Percentiles rank a stretch among this genome's conserved stretches.
Conservation (phyloP, 1,139 yeast species). For the Candida tropicalis region DNA sequence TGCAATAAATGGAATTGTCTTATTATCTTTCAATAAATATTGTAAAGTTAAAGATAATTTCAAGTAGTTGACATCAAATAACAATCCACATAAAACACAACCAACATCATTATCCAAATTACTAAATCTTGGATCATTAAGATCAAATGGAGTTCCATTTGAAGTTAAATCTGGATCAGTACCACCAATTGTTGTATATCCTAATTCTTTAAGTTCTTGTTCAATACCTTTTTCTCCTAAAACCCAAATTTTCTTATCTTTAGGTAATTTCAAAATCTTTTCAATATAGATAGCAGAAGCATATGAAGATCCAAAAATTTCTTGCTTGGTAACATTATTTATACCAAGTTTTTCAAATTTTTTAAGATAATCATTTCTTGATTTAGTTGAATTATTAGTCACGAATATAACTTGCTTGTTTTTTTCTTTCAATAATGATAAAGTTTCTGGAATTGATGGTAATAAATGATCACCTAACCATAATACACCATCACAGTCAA, state of each 20-base stretch:
- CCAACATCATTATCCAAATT: slow-evolving; percentile 74
- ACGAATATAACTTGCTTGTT: slow-evolving; percentile 79
- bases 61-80: slow-evolving; percentile 73
- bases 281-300: slow-evolving; percentile 87
- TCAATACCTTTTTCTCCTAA: slow-evolving; percentile 51
- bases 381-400: slow-evolving; percentile 92
- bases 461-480: slow-evolving; percentile 52
- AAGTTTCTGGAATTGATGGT: slow-evolving; percentile 44
- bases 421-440: slow-evolving; percentile 32
- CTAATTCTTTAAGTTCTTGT: slow-evolving; percentile 43
- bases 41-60: slow-evolving; percentile 82
- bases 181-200: slow-evolving; percentile 47
- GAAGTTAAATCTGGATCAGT: slow-evolving; percentile 34
- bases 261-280: slow-evolving; percentile 68
- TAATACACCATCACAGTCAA: slow-evolving; percentile 53
- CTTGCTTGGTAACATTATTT: slow-evolving; percentile 59
- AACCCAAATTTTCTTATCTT: slow-evolving; percentile 57
- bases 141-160: slow-evolving; percentile 37
- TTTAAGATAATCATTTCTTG: slow-evolving; percentile 71
- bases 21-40: slow-evolving; percentile 62
- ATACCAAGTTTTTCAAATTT: slow-evolving; percentile 82
- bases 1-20: slow-evolving; percentile 77
- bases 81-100: slow-evolving; percentile 88
- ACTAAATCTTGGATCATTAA: slow-evolving; percentile 33
- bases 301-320: slow-evolving; percentile 88